phyloP scores from a whole-genome alignment of 768 basidiomycete genomes.

The Melanogaster broomeanus region DNA sequence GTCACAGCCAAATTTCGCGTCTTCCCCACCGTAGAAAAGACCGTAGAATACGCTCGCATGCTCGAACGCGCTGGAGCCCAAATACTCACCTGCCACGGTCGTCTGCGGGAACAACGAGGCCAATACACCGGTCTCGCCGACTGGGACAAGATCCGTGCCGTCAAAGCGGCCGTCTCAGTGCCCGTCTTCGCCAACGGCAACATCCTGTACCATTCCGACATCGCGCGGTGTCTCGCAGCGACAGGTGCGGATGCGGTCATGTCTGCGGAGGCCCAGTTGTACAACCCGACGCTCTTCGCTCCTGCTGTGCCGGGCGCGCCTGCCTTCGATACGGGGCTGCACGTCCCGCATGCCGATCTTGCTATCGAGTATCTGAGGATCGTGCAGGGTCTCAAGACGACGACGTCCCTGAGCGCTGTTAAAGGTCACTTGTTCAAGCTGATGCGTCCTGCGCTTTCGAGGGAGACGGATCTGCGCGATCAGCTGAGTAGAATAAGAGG shows the following conservation, averaged over 20 bases:
- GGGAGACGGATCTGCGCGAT: constrained; percentile 73
- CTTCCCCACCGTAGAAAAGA: constrained; percentile 82
- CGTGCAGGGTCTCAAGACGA: constrained; percentile 60
- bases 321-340: constrained; percentile 40
- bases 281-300: constrained; percentile 84
- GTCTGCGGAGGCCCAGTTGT: constrained; percentile 93
- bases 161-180: constrained; percentile 86
- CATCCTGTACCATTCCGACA: constrained; percentile 84
- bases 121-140: constrained; percentile 84
- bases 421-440: constrained; percentile 95
- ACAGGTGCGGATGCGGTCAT: constrained; percentile 94
- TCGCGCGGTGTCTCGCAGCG: constrained; percentile 71
- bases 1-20: constrained; percentile 97
- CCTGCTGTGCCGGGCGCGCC: constrained; percentile 32
- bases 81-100: constrained; percentile 91
- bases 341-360: constrained; percentile 62
- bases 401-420: constrained; percentile 71
- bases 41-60: constrained; percentile 94
- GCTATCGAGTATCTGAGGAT: constrained; percentile 88
- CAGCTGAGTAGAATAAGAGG: constrained; percentile 55
- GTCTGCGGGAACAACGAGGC: constrained; percentile 89
- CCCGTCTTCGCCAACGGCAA: constrained; percentile 99
- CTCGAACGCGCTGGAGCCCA: constrained; percentile 94
- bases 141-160: constrained; percentile 87
- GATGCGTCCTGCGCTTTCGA: constrained; percentile 71